phyloP scores from a whole-genome alignment of 108 stramenopile genomes.

The Aurantiochytrium sp. region DNA sequence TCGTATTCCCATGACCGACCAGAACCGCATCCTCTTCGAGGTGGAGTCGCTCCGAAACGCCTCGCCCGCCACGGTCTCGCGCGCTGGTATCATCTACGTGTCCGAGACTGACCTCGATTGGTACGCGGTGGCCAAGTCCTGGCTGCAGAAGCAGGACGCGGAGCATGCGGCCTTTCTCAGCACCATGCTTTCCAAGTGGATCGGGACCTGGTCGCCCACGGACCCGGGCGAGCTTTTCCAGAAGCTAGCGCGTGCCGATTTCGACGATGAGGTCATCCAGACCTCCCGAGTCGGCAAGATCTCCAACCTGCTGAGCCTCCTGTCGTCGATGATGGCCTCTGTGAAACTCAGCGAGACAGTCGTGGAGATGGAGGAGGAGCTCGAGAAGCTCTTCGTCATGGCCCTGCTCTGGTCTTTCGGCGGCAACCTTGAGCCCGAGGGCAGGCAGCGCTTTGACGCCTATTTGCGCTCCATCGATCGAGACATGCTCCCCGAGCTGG shows the following conservation, averaged over 20 bases:
- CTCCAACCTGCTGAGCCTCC: conserved; percentile 39
- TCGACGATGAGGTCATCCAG: conserved; percentile 56
- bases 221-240: conserved; percentile 17
- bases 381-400: conserved; percentile 75
- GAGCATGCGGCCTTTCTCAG: conserved; percentile 59
- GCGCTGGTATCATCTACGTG: conserved; percentile 85
- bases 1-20: conserved; percentile 88
- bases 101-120: conserved; percentile 82
- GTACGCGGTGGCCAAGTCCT: conserved; percentile 74
- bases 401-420: conserved; percentile 79
- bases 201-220: conserved; percentile 59
- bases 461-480: conserved; percentile 64
- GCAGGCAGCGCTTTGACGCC: conserved; percentile 69
- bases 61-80: conserved; percentile 85
- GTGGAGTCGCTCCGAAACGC: conserved; percentile 81
- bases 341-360: conserved; percentile 5
- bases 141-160: conserved; percentile 68
- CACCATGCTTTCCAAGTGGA: conserved; percentile 65
- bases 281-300: conserved; percentile 74
- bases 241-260: neutral
- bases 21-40: conserved; percentile 79
- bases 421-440: conserved; percentile 78
- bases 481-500: conserved; percentile 66
- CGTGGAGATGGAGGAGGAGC: conserved; percentile 23
- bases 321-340: neutral